These are phyloP conservation scores for Lycium barbarum DNA, from an alignment of 257 asterid species.

Conservation along the genomic window DNA sequence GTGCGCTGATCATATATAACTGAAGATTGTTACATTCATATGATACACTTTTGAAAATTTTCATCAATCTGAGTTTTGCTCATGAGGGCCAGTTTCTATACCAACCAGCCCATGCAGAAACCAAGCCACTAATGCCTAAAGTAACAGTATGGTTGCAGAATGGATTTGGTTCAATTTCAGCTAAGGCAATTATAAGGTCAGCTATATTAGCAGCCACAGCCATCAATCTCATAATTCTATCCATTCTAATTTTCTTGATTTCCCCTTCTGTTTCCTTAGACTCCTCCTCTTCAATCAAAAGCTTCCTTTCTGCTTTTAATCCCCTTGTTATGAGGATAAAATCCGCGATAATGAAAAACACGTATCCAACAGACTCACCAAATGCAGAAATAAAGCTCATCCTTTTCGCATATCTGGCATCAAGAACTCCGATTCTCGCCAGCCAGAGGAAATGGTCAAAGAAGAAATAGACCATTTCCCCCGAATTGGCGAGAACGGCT, in stretches of 20 bases:
- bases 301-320: constrained; percentile 56
- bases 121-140: constrained; percentile 87
- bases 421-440: constrained; percentile 73
- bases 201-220: constrained; percentile 89
- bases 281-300: constrained; percentile 29
- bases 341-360: constrained; percentile 70
- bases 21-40: constrained; percentile 21
- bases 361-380: constrained; percentile 87
- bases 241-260: constrained; percentile 63
- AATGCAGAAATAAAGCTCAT: constrained; percentile 92
- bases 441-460: constrained; percentile 93
- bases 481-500: constrained; percentile 75
- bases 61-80: neutral
- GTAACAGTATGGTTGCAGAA: constrained; percentile 83
- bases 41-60: neutral
- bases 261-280: constrained; percentile 30
- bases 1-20: neutral
- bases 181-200: constrained; percentile 77
- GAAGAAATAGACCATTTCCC: constrained; percentile 95
- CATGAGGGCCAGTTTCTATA: constrained; percentile 90
- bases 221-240: constrained; percentile 90
- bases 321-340: constrained; percentile 66
- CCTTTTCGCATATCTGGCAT: constrained; percentile 56
- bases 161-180: constrained; percentile 93
- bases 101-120: constrained; percentile 99